Evolutionary conservation across 1,284 basidiomycete species (phyloP), one percentile per base, ranked within the genome.

Genomic region (Cutaneotrichosporon sp.): DNA sequence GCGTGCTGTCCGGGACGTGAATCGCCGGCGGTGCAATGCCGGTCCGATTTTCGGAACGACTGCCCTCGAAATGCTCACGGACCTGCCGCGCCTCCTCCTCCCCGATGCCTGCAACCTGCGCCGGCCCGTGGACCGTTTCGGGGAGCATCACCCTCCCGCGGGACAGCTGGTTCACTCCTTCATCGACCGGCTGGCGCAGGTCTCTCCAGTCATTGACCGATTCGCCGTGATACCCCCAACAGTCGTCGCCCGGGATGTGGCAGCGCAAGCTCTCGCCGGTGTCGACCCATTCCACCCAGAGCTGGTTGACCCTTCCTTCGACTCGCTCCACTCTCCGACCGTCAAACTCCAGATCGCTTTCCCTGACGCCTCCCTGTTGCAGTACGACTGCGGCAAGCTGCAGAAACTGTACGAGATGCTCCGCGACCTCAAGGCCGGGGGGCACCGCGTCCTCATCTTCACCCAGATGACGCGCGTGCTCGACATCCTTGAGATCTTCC

Each of bases 401-500:
- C 93, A 97, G 67, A 82, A 86, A 59, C 82, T 97, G 4, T 82
- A 85, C 27, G 76, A 78, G 22, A 79, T 97, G 27, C 80, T 97
- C 38, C 84, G 90, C 20, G 83, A 88, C 66, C 86, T 85, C 68
- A 91, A 93, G 67, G 83, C 83, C 0, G 89, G 83, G 3, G 90
- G 90, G 0, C 92, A 97, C 68, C 86, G 93, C 1, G 82, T 90
- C 20, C 79, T 97, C 44, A 94, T 97, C 63, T 97, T 97, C 72
- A 97, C 93, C 0, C 93, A 97, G 68, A 97, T 97, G 93, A 97
- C 93, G 20, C 81, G 82, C 54, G 87, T 97, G 32, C 79, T 97
- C 50, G 93, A 97, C 72, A 93, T 97, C 51, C 80, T 97, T 46
- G 94, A 97, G 70, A 85, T 86, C 32, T 97, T 94, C 75, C 80